A percentile compares a stretch with the other conserved stretches of the same genome.
Evolutionary conservation across 2,329 filamentous ascomycete species (phyloP).

Genomic region (Verticillium nonalfalfae): DNA sequence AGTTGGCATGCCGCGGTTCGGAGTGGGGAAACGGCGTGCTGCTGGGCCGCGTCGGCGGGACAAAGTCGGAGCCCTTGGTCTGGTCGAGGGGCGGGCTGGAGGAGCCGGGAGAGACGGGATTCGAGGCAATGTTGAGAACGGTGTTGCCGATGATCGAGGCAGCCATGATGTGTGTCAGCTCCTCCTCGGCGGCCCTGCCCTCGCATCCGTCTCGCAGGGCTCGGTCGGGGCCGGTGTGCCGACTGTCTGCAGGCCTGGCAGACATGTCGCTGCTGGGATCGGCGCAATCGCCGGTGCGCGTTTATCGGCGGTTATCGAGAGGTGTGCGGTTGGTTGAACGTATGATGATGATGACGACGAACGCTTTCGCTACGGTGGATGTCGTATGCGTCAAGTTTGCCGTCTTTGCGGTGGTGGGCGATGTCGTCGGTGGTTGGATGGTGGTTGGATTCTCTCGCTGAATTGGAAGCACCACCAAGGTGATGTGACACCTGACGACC

Average conservation of each 20-base stretch:
- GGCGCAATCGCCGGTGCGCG: background rate
- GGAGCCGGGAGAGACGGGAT: conserved; percentile 47
- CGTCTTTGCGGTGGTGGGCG: background rate
- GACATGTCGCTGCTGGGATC: background rate
- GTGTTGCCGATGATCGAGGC: conserved; percentile 25
- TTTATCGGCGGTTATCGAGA: background rate
- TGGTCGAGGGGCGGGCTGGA: conserved; percentile 45
- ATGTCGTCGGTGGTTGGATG: background rate
- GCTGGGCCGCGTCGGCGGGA: conserved; percentile 47
- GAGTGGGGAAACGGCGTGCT: conserved; percentile 46
- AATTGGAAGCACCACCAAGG: background rate
- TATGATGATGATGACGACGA: background rate
- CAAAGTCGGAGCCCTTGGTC: conserved; percentile 37
- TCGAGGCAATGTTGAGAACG: conserved; percentile 37
- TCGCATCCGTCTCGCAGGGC: background rate
- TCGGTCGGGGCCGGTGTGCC: background rate
- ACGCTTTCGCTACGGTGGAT: background rate
- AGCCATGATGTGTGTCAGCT: conserved; percentile 27
- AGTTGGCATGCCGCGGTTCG: background rate
- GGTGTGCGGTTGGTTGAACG: background rate
- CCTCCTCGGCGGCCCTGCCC: conserved; percentile 11
- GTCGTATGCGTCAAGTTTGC: background rate
- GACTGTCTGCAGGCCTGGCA: background rate
- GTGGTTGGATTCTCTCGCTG: background rate
- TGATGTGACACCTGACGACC: background rate